Base-by-base conservation (phyloP, 2,329 filamentous ascomycete genomes). In the Leptographium lundbergii region DNA sequence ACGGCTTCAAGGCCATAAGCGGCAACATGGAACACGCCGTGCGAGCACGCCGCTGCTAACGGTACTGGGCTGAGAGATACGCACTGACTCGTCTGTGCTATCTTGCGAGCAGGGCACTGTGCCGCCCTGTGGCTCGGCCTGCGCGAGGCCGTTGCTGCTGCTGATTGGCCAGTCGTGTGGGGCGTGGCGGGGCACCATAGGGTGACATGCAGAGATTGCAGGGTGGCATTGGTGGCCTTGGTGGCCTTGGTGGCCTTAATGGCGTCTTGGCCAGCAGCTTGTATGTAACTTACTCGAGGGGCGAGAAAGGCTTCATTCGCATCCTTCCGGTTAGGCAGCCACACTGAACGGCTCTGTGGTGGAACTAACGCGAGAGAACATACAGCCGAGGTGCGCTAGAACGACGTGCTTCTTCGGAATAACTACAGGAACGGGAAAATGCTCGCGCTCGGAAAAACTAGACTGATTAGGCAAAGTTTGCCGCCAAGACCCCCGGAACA, bases 171-270 rank as follows among this genome's bases (percentile, higher is more conserved):
- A 5, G 9, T 1, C 11, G 3, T 11, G 17, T 9, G 11, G 24
- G 22, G 9, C n/a, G 19, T 5, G 7, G 34, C 10, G 24, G 24
- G 24, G 36, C n/a, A 13, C 6, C 10, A 32, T 36, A 32, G 14
- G 52, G 36, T 42, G 34, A 55, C n/a, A 27, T 4, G 53, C 53
- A 56, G 54, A 56, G 54, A 56, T 56, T 56, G 54, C 54, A 56
- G 39, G 54, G 54, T 56, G 54, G 39, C 17, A 56, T 56, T 48
- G 39, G 25, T 39, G 36, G 45, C 11, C 9, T 45, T 45, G 42
- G 42, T 45, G 42, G 14, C 42, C 9, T 34, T 34, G n/a, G n/a
- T n/a, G n/a, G n/a, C n/a, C n/a, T 47, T 22, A 2, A 5, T 22
- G 45, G 47, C 47, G 22, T 45, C 42, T 17, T 50, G 22, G 10